Percentiles rank a stretch among this genome's conserved stretches.
phyloP scores from a whole-genome alignment of 192 early-diverging fungal species.

The Mortierella alpina region DNA sequence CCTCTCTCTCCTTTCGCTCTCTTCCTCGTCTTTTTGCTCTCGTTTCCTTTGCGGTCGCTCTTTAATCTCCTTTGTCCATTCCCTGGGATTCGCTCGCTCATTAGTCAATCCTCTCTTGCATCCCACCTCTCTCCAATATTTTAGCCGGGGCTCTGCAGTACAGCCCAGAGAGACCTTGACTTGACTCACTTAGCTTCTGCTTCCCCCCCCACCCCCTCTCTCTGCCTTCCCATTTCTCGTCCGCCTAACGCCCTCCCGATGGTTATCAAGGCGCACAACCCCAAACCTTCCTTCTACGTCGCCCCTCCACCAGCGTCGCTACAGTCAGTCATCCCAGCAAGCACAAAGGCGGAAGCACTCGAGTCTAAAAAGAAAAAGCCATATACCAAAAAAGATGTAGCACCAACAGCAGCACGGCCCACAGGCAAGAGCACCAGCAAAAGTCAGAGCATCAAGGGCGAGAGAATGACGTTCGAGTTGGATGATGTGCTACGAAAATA shows the following conservation, averaged over 20 bases:
- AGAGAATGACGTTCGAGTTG: constrained; percentile 42
- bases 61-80: background rate
- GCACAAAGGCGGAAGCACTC: background rate
- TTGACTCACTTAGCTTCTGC: background rate
- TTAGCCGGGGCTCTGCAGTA: too few relatives aligned
- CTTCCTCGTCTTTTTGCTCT: background rate
- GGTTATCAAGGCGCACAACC: constrained; percentile 1
- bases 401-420: background rate
- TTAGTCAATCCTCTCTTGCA: background rate
- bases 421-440: constrained; percentile 10
- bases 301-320: constrained; percentile 4
- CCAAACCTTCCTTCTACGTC: constrained; percentile 4
- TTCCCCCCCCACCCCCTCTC: too few relatives aligned
- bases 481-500: constrained; percentile 42
- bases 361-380: constrained; percentile 7
- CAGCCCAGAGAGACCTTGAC: background rate
- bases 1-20: background rate
- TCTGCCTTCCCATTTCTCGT: background rate
- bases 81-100: background rate
- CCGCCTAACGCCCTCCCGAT: background rate
- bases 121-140: background rate
- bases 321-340: background rate
- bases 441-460: constrained; percentile 39
- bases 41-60: background rate
- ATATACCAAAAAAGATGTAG: constrained; percentile 4